Evolutionary conservation across 768 basidiomycete genomes (phyloP), one percentile per base, ranked within the genome.

Genomic region (Trichaptum fuscoviolaceum): DNA sequence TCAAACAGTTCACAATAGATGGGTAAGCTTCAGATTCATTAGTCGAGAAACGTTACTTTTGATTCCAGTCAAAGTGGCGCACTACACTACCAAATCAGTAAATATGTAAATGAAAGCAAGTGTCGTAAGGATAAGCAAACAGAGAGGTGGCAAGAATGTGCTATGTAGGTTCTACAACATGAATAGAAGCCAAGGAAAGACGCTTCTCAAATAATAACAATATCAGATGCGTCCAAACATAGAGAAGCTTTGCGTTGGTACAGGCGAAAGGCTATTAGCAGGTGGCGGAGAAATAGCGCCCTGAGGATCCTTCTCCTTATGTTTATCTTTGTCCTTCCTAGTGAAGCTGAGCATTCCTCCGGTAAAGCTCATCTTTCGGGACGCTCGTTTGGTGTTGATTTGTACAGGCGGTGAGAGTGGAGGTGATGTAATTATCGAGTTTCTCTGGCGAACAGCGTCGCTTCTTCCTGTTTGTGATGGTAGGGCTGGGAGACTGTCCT

Each of bases 331-430:
- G 58, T 76, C 76, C 77, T 83, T 74, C 81, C 82, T 78, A 81
- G 84, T 72, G 68, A 91, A 84, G 62, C 77, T 79, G 1, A 84
- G 77, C 70, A 86, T 85, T 62, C 87, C 85, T 63, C 84, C 81
- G 25, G 83, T 83, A 66, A 92, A 74, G 73, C 91, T 92, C 76
- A 92, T 75, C 77, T 92, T 92, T 65, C 89, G 80, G 71, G 78
- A 82, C 67, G 85, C 79, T 57, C 78, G 77, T 71, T 78, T 84
- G 66, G 58, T 65, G 24, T 52, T 26, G 35, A 57, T 34, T 26
- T n/a, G 20, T 67, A 58, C 63, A 10, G 66, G 62, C 58, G 26
- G 66, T 25, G 57, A 35, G 8, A 57, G 63, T 63, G 60, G 57
- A 5, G 57, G 57, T 25, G 59, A 61, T 61, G 59, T 17, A 23